phyloP scores from a whole-genome alignment of 1,284 basidiomycete genomes.

The Mycena sp. region DNA sequence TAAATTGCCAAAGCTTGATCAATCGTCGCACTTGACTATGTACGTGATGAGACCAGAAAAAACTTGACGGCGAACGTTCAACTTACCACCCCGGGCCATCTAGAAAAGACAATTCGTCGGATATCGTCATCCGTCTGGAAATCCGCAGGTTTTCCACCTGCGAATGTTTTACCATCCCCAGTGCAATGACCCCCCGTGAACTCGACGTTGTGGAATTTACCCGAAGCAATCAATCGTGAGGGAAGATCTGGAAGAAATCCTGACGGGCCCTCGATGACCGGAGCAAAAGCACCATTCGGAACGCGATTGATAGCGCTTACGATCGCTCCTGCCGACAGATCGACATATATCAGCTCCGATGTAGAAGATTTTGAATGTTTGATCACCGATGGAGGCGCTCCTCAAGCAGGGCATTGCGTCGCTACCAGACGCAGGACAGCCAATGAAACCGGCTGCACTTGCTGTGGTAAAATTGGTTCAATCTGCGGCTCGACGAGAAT shows the following conservation, averaged over 20 bases:
- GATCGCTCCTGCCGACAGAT: conserved; percentile 42
- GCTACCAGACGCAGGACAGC: conserved; percentile 43
- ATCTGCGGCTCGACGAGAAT: background rate
- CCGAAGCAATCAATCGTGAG: conserved; percentile 48
- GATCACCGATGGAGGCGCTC: conserved; percentile 48
- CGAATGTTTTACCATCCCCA: conserved; percentile 54
- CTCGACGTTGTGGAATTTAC: conserved; percentile 50
- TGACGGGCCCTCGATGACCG: conserved; percentile 48
- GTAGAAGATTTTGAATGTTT: background rate
- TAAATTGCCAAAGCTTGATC: conserved; percentile 50
- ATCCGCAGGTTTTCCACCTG: conserved; percentile 47
- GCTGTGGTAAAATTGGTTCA: conserved; percentile 32
- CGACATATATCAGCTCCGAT: background rate
- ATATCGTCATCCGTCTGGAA: conserved; percentile 53
- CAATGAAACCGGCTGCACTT: conserved; percentile 42
- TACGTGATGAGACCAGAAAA: no score
- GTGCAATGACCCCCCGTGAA: conserved; percentile 56
- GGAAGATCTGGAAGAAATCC: conserved; percentile 54
- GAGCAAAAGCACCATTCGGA: conserved; percentile 44
- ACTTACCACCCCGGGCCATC: conserved; percentile 52
- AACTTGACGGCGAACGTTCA: background rate
- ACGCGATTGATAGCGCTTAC: conserved; percentile 50
- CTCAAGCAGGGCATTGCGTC: conserved; percentile 50
- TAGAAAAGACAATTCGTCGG: conserved; percentile 45
- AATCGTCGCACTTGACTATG: conserved; percentile 50